Evolutionary conservation across 2,329 filamentous ascomycete genomes (phyloP).

Genomic region (Blastomyces emzantsi): DNA sequence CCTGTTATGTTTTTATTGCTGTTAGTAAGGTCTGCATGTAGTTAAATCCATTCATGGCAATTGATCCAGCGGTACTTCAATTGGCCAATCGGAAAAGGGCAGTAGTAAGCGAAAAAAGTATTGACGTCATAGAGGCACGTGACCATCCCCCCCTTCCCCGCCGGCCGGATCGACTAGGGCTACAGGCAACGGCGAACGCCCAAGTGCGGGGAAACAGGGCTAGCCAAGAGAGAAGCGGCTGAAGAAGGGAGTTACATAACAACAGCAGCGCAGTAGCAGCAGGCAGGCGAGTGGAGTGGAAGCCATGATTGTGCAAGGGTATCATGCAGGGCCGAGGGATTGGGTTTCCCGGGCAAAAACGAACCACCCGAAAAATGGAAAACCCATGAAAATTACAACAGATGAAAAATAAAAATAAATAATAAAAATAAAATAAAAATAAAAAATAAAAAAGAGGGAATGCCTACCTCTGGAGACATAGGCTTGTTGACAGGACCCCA

Average conservation of each 20-base stretch:
- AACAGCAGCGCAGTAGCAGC: neutral
- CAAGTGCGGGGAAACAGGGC: neutral
- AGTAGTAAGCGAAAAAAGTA: neutral
- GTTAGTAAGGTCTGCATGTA: neutral
- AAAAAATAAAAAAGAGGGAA: neutral
- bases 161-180: slow-evolving; percentile 22
- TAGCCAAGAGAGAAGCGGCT: slow-evolving; percentile 1
- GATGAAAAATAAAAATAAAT: slow-evolving; percentile 12
- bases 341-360: neutral
- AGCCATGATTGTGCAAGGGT: slow-evolving; percentile 7
- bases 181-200: slow-evolving; percentile 17
- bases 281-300: neutral
- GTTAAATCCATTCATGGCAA: too few species aligned
- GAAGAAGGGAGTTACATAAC: neutral
- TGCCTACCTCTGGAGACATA: slow-evolving; percentile 88
- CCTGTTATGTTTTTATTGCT: slow-evolving; percentile 49
- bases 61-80: neutral
- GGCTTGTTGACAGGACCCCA: slow-evolving; percentile 99
- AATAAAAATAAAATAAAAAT: neutral
- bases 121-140: neutral
- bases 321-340: slow-evolving; percentile 2
- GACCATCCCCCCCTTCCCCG: slow-evolving; percentile 12
- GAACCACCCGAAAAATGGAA: neutral
- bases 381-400: too few species aligned
- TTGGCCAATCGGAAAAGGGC: neutral